Conservation (phyloP, 2,329 filamentous ascomycete species). For the Colletotrichum sansevieriae region DNA sequence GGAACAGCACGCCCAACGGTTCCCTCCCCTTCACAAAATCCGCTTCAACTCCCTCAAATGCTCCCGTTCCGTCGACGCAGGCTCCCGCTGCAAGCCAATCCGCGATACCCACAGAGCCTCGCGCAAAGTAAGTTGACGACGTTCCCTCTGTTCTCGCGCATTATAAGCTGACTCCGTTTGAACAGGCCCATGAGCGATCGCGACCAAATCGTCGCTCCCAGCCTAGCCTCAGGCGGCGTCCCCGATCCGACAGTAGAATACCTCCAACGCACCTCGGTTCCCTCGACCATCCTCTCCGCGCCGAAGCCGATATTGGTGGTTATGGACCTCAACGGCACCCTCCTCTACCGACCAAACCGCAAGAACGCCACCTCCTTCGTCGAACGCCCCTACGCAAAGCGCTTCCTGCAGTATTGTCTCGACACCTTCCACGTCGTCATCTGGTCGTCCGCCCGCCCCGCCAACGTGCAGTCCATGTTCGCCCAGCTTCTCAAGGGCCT, state of each 20-base stretch:
- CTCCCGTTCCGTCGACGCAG: not conserved
- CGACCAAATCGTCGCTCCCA: slow-evolving; percentile 47
- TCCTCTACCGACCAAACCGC: slow-evolving; percentile 77
- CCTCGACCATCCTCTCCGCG: slow-evolving; percentile 55
- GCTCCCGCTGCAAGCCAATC: slow-evolving; percentile 4
- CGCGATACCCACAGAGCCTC: slow-evolving; percentile 9
- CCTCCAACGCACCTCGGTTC: slow-evolving; percentile 63
- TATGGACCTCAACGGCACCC: slow-evolving; percentile 93
- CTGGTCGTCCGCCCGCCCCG: slow-evolving; percentile 87
- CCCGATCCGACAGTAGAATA: slow-evolving; percentile 74
- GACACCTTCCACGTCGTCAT: slow-evolving; percentile 83
- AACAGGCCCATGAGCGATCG: slow-evolving; percentile 9
- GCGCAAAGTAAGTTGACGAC: slow-evolving; percentile 6
- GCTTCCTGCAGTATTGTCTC: slow-evolving; percentile 82
- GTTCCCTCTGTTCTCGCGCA: not conserved
- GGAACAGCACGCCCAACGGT: slow-evolving; percentile 23
- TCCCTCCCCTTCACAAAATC: slow-evolving; percentile 14
- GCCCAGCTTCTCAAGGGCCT: slow-evolving; percentile 67
- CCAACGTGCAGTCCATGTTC: slow-evolving; percentile 80
- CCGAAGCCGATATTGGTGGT: slow-evolving; percentile 81
- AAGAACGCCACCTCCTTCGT: slow-evolving; percentile 64
- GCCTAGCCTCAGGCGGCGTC: slow-evolving; percentile 64
- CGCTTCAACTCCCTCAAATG: not conserved
- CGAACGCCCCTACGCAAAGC: slow-evolving; percentile 74
- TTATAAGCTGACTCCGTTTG: not conserved